phyloP scores from a whole-genome alignment of 2,329 filamentous ascomycete species.

The Hirsutella thompsonii region DNA sequence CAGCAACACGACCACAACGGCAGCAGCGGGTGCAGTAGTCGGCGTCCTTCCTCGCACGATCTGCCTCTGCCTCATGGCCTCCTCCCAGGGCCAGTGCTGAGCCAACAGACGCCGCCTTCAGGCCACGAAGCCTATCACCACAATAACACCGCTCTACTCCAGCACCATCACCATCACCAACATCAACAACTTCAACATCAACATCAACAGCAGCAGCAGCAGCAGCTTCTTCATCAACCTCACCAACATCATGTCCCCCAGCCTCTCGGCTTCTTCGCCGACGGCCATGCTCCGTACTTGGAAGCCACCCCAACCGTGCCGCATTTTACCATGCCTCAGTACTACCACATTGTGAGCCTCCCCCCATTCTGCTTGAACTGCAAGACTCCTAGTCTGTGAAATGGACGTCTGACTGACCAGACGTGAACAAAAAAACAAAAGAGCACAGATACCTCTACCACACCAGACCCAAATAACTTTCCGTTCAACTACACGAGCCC shows the following conservation, averaged over 20 bases:
- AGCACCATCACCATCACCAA: background rate
- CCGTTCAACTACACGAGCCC: slow-evolving; percentile 4
- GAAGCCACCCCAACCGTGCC: background rate
- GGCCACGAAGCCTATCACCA: background rate
- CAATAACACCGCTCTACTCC: background rate
- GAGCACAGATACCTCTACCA: background rate
- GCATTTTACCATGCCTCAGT: background rate
- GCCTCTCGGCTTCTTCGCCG: background rate
- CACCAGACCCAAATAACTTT: background rate
- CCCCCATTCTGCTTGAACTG: background rate
- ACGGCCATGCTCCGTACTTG: background rate
- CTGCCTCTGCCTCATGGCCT: background rate
- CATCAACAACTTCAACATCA: background rate
- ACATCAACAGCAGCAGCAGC: background rate
- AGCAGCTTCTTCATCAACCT: background rate
- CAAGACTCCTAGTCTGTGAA: background rate
- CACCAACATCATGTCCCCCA: background rate
- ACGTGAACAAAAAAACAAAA: background rate
- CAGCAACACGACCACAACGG: background rate
- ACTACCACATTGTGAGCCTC: background rate
- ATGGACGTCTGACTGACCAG: background rate
- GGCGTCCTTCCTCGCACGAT: background rate
- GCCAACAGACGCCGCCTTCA: background rate
- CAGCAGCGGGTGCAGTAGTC: background rate
- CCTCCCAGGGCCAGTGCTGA: background rate